Base-by-base conservation (phyloP, 768 basidiomycete genomes). In the Chalciporus pseudorubinellus region DNA sequence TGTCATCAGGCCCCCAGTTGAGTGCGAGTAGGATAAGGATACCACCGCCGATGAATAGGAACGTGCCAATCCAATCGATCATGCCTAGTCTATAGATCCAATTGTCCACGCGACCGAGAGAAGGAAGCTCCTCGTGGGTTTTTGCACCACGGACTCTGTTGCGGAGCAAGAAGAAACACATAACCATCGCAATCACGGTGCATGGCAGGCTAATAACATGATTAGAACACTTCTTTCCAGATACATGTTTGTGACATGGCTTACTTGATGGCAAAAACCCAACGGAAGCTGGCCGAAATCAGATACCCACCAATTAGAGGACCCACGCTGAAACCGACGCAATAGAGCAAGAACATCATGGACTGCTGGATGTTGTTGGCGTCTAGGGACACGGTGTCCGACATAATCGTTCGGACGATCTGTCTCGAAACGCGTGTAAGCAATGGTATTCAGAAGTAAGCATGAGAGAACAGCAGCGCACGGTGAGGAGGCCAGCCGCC, bases 201-300 rank as follows among this genome's bases (percentile, higher is more conserved):
- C 65, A 67, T 1, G 79, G 79, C 12, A 80, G 60, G 51, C 78
- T 79, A 46, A 38, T 51, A 58, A 36, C 18, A 29, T 14, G 2
- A 36, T n/a, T 1, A 53, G 2, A 6, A 48, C 29, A 20, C 11
- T 3, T 11, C 8, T 18, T 39, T 24, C 1, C 2, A 11, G 14
- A 14, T 6, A 11, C 9, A 16, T 20, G 10, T 21, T n/a, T 6
- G 6, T 14, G 14, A 20, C 24, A 28, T 1, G 3, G 50, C 76
- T 53, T 42, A 77, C 77, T 81, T 81, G 66, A 81, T 80, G 3
- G 72, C 79, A 52, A 80, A 81, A 14, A 81, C 72, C 80, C 78
- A 81, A 19, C 80, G 72, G 61, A 77, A 80, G 44, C 63, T 74
- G 8, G 71, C 60, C 2, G 60, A 54, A 2, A 73, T 61, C 13